Percentiles rank a stretch among this genome's conserved stretches.
Conservation (phyloP, 2,329 filamentous ascomycete species). For the Fonsecaea nubica region DNA sequence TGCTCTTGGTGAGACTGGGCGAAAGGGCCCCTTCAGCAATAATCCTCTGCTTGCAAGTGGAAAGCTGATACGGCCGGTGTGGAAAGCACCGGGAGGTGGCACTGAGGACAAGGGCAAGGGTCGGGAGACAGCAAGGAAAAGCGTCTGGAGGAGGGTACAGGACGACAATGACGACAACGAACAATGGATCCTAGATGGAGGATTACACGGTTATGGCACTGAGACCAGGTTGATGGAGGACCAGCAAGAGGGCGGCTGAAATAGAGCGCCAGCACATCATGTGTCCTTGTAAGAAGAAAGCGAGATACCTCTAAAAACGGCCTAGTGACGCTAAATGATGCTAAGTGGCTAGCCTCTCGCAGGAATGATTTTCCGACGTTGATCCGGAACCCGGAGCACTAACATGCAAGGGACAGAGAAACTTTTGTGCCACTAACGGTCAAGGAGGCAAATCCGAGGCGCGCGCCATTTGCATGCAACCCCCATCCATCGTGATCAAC, state of each 20-base stretch:
- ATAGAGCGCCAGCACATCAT: background rate
- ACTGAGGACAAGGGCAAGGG: slow-evolving; percentile 33
- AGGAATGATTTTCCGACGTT: background rate
- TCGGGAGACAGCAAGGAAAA: slow-evolving; percentile 41
- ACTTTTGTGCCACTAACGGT: slow-evolving; percentile 5
- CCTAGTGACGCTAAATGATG: background rate
- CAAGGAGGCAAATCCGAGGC: background rate
- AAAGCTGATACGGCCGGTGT: slow-evolving; percentile 53
- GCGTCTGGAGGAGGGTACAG: slow-evolving; percentile 56
- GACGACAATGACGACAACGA: slow-evolving; percentile 56
- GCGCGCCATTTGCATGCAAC: slow-evolving; percentile 5
- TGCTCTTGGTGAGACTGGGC: slow-evolving; percentile 32
- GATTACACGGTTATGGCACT: slow-evolving; percentile 47
- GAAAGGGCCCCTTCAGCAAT: slow-evolving; percentile 49
- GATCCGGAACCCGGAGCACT: background rate
- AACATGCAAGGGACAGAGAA: slow-evolving; percentile 3
- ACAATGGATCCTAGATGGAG: slow-evolving; percentile 56
- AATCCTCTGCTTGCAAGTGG: slow-evolving; percentile 54
- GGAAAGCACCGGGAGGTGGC: slow-evolving; percentile 48
- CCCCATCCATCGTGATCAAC: slow-evolving; percentile 4
- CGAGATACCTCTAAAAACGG: background rate
- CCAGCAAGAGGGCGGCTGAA: slow-evolving; percentile 31
- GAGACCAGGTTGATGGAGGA: slow-evolving; percentile 37
- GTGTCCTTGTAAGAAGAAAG: background rate
- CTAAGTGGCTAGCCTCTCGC: background rate